Percentiles rank a stretch among this genome's conserved stretches.
These are phyloP conservation scores for Paraconiothyrium sp. DNA, from an alignment of 2,329 filamentous ascomycete species.

Conservation along the genomic window DNA sequence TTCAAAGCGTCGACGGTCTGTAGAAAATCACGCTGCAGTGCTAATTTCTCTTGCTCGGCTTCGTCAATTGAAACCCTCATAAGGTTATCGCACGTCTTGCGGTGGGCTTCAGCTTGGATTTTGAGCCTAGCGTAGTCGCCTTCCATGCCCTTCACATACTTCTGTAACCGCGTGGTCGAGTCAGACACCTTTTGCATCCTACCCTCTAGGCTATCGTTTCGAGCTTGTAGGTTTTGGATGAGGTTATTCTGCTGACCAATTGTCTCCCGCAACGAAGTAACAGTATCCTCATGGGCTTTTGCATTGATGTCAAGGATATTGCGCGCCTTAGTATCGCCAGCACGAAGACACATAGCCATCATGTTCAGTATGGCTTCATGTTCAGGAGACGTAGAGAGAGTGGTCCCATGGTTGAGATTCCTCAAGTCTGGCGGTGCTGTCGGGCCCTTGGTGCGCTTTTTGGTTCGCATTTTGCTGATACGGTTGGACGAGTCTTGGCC, in stretches of 20 bases:
- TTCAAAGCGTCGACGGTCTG: slow-evolving; percentile 21
- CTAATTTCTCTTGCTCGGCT: slow-evolving; percentile 31
- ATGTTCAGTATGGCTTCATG: slow-evolving; percentile 8
- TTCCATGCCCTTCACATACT: slow-evolving; percentile 37
- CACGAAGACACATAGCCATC: slow-evolving; percentile 7
- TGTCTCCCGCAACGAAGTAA: slow-evolving; percentile 18
- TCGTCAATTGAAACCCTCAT: slow-evolving; percentile 31
- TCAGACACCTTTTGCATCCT: slow-evolving; percentile 22
- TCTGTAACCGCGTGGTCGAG: slow-evolving; percentile 32
- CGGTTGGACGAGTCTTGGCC: slow-evolving; percentile 2
- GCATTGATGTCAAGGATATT: slow-evolving; percentile 6
- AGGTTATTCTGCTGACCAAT: slow-evolving; percentile 19
- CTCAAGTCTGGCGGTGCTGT: not conserved
- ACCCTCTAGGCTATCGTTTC: slow-evolving; percentile 14
- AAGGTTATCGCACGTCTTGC: slow-evolving; percentile 24
- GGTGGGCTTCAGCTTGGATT: slow-evolving; percentile 17
- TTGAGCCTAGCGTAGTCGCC: slow-evolving; percentile 39
- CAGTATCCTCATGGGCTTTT: slow-evolving; percentile 21
- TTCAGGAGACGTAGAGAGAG: slow-evolving; percentile 1
- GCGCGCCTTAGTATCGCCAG: slow-evolving; percentile 12
- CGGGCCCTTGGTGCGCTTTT: slow-evolving; percentile 1
- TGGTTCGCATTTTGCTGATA: slow-evolving; percentile 15
- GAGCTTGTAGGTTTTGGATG: slow-evolving; percentile 23
- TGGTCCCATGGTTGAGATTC: not conserved
- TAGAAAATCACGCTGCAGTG: slow-evolving; percentile 26